A percentile compares a stretch with the other conserved stretches of the same genome.
Evolutionary conservation across 148 eudicot genomes (phyloP).

Genomic region (Dysphania ambrosioides): DNA sequence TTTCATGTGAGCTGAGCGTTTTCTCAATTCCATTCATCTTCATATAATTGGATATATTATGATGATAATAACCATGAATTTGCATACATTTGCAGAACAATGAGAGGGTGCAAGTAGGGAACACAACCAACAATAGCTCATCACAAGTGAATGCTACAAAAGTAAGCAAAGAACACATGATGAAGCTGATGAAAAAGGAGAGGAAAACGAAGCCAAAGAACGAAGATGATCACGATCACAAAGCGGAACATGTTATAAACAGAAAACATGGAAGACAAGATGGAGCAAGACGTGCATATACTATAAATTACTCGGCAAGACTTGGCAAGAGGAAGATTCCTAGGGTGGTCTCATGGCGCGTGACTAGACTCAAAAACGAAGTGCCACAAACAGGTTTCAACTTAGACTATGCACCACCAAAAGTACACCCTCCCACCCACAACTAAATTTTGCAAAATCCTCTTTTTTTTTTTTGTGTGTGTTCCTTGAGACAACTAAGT

Average conservation of each 20-base stretch:
- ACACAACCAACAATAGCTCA: not conserved
- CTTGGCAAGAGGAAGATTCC: not conserved
- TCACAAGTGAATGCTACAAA: not conserved
- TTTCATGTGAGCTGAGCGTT: no score
- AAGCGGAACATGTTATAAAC: not conserved
- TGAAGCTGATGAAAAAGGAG: not conserved
- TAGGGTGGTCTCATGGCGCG: constrained; percentile 28
- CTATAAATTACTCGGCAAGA: not conserved
- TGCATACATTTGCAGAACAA: not conserved
- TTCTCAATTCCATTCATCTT: no score
- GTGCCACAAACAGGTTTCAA: constrained; percentile 38
- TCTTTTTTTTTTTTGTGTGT: not conserved
- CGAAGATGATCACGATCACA: constrained; percentile 8
- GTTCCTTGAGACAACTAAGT: not conserved
- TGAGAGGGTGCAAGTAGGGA: not conserved
- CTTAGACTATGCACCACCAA: constrained; percentile 51
- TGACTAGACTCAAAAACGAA: constrained; percentile 31
- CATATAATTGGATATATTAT: not conserved
- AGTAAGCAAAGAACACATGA: not conserved
- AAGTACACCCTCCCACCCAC: constrained; percentile 52
- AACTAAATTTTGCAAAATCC: constrained; percentile 33
- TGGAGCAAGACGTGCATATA: not conserved
- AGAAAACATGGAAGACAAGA: constrained; percentile 2
- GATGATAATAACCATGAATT: no score
- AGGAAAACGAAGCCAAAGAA: not conserved